Evolutionary conservation across 78 protist genomes (phyloP), one percentile per base, ranked within the genome.

Genomic region (Polysphondylium violaceum): DNA sequence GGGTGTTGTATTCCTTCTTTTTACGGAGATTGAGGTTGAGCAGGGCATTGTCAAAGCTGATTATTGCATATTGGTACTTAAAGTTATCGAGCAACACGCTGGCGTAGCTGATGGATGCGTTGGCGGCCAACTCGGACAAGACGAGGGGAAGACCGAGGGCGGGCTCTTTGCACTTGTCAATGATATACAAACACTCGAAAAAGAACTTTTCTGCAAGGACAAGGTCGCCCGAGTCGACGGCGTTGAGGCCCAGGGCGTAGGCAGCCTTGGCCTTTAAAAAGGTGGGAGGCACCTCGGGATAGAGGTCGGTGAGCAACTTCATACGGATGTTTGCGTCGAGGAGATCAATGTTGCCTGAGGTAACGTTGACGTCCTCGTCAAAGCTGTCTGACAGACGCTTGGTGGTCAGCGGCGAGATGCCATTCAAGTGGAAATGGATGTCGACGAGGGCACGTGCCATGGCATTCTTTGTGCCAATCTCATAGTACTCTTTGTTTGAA

Each of bases 341-440:
- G 14, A 88, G 53, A 21, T 73, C 93, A 8, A 68, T 14, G 36
- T 38, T 25, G 9, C 25, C 69, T 7, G 60, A 8, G 9, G 43
- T n/a, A 14, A 73, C 72, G 33, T 44, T 40, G 0, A 74, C 79
- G 21, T 74, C 67, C 29, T 16, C 31, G 21, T 53, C 36, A 19
- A 50, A 33, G 23, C 47, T 56, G 9, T 78, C 60, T 8, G 55
- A 76, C 40, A 78, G 47, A 21, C 87, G 17, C 17, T 50, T 60
- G 36, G 94, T 78, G 1, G 94, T 88, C n/a, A 88, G 41, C 17
- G 94, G 94, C 21, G 94, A 88, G 19, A 88, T 88, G 50, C 87
- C 94, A 73, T 88, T 88, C 74, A 88, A 61, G 35, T 78, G 77
- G 61, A 88, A 88, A 43, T 88, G 94, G 72, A 88, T 88, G 27